Percentiles rank a stretch among this genome's conserved stretches.
Conservation (phyloP, 2,329 filamentous ascomycete species). For the Endoconidiophora polonica region DNA sequence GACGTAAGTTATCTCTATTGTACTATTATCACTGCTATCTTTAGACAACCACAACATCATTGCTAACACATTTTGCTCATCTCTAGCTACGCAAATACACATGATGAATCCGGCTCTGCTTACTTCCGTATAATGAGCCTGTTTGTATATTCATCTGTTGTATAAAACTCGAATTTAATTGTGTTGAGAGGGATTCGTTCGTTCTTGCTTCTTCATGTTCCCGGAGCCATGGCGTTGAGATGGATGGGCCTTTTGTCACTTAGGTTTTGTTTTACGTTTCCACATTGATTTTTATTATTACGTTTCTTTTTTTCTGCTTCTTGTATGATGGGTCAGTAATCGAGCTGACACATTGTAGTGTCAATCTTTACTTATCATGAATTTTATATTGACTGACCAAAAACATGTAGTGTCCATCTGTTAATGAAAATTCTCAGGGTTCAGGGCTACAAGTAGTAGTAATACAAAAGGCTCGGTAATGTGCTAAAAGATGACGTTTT, state of each 20-base stretch:
- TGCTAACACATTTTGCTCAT: conserved; percentile 6
- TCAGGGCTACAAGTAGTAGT: too few species aligned
- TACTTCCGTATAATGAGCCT: too few species aligned
- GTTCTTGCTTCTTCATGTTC: not conserved
- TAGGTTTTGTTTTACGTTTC: not conserved
- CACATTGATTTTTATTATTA: not conserved
- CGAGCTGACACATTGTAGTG: conserved; percentile 34
- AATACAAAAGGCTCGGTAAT: too few species aligned
- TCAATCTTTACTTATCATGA: not conserved
- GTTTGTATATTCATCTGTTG: not conserved
- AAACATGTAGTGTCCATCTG: too few species aligned
- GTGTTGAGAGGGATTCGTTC: not conserved
- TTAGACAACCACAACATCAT: not conserved
- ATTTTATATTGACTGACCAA: too few species aligned
- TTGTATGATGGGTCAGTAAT: not conserved
- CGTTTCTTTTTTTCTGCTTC: not conserved
- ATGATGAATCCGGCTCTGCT: not conserved
- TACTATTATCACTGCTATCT: not conserved
- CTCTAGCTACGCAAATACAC: conserved; percentile 11
- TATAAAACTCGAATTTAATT: not conserved
- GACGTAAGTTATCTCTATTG: conserved; percentile 53
- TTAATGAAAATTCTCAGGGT: too few species aligned
- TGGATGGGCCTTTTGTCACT: not conserved
- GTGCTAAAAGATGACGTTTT: too few species aligned
- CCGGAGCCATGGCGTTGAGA: not conserved